Evolutionary conservation across 805 yeast species (phyloP), one percentile per base, ranked within the genome.

Genomic region (Kodamaea restingae): DNA sequence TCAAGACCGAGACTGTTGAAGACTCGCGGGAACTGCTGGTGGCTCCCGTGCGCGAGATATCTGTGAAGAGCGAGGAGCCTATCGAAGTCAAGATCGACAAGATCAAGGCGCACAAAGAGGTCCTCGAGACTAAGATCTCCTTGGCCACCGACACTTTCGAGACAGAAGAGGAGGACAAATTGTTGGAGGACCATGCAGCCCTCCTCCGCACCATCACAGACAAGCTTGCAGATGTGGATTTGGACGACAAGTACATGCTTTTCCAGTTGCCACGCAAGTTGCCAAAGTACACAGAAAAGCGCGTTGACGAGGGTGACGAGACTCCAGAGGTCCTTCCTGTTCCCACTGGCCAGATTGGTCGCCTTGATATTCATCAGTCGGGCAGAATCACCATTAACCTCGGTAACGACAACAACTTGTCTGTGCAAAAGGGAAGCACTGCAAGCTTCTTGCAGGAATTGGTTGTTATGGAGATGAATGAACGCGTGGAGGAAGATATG

Each of bases 321-420:
- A 21, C 9, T 4, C 20, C 22, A 6, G 25, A 31, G 6, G 30
- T 24, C n/a, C 15, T 14, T 15, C 9, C 15, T 12, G 15, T 15
- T n/a, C 31, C 18, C 18, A 21, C 35, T 7, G 96, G 96, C 1
- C 69, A 69, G 39, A 70, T 88, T 27, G 97, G 97, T 4, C 70
- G 75, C 7, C 54, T 91, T 24, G 76, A 91, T 40, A 69, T 81
- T 33, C 96, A 90, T 58, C 76, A 81, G 52, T 86, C 96, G 1
- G 98, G 98, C 3, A 85, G 76, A 55, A 58, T 88, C 15, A 72
- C 95, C 3, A 73, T 90, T 58, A 74, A 78, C 43, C 64, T 91
- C 27, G 96, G 95, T 10, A 75, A 78, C 37, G 75, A 78, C 6
- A 69, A 75, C 3, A 73, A 81, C 71, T 48, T 68, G 32, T 87